Base-by-base conservation (phyloP, 2,329 filamentous ascomycete species). In the Fusarium tupiense region DNA sequence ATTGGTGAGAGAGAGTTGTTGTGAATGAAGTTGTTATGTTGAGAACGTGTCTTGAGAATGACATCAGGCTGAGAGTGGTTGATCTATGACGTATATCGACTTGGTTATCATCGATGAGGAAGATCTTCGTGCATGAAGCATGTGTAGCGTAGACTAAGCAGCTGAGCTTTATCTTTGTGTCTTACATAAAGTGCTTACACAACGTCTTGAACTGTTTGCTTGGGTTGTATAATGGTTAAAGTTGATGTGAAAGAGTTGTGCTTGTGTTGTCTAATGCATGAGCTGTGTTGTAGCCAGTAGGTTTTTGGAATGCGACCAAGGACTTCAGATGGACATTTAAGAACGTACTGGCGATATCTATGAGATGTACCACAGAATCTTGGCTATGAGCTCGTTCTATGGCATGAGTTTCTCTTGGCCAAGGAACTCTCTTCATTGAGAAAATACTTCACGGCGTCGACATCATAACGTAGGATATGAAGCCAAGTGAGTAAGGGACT, bases 71-170 rank as follows among this genome's bases (percentile, higher is more conserved):
- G 37, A 14, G 60, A 54, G n/a, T 26, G 35, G 47, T 44, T 54
- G 53, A 49, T 70, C 67, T 70, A 70, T 70, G 68, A 71, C 67
- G 68, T 71, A 71, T n/a, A 67, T 56, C 31, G 43, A 44, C 24
- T 38, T 60, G 46, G 46, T 64, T 26, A 63, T 64, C 50, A 37
- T 29, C 29, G 13, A 47, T 12, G 53, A 64, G 16, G 24, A 56
- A 19, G 66, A 46, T 50, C 43, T 56, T 56, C 26, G 33, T 46
- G 64, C 49, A 64, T 69, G 31, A 68, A 49, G 47, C 38, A 43
- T 64, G 37, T 68, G 64, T 63, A 52, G 49, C 24, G 37, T 61
- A 46, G 24, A 56, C 35, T 46, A 46, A 20, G 29, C 22, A 35
- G 5, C 12, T 35, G 20, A 7, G 29, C 33, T 44, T 60, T 70